Evolutionary conservation across 345 rosid species (phyloP).

Genomic region (Syzygium grande): DNA sequence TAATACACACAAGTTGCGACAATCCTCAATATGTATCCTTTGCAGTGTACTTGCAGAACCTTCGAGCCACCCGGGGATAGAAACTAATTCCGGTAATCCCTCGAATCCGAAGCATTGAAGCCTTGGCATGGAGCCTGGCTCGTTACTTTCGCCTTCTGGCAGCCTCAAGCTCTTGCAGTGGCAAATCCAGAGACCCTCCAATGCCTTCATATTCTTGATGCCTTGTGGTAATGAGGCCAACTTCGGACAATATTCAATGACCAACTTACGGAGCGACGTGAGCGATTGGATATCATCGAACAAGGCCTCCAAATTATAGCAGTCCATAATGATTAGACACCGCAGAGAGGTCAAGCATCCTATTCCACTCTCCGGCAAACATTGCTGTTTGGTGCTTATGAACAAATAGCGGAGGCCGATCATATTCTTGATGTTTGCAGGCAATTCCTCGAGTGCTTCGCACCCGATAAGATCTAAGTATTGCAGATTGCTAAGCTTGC

Average conservation of each 20-base stretch:
- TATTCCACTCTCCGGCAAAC: slow-evolving; percentile 1
- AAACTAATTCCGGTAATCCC: background rate
- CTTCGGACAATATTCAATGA: background rate
- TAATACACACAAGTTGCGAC: background rate
- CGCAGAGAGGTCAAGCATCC: slow-evolving; percentile 11
- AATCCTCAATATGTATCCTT: background rate
- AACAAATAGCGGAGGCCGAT: background rate
- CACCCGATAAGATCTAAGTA: background rate
- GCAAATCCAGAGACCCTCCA: background rate
- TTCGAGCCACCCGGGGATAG: slow-evolving; percentile 14
- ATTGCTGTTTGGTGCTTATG: slow-evolving; percentile 3
- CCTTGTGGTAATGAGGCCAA: slow-evolving; percentile 5
- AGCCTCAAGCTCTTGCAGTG: slow-evolving; percentile 4
- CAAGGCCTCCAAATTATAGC: slow-evolving; percentile 5
- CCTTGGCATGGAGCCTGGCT: background rate
- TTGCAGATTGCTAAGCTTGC: slow-evolving; percentile 8
- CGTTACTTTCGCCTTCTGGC: background rate
- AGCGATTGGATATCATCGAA: slow-evolving; percentile 5
- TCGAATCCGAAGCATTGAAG: background rate
- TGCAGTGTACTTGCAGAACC: slow-evolving; percentile 1
- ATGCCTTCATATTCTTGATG: background rate
- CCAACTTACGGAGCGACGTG: background rate
- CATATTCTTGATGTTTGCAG: background rate
- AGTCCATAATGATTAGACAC: background rate
- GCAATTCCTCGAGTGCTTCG: background rate